phyloP scores from a whole-genome alignment of 352 stramenopile species.

The Phytophthora citricola region DNA sequence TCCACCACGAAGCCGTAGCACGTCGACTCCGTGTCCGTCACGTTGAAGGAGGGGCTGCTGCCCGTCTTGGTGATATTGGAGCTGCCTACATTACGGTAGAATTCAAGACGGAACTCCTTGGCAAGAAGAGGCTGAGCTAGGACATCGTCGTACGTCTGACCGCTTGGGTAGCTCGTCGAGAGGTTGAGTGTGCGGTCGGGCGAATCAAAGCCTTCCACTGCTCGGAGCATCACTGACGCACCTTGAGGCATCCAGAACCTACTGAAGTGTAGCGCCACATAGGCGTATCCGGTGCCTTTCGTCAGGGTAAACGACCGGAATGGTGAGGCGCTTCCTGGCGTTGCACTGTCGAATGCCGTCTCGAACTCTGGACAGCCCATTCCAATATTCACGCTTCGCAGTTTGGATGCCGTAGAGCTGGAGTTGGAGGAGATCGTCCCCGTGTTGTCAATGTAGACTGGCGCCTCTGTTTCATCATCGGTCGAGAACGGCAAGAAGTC shows the following conservation, averaged over 20 bases:
- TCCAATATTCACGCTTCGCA: conserved; percentile 31
- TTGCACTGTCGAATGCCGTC: conserved; percentile 47
- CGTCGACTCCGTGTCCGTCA: conserved; percentile 25
- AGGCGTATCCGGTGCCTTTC: conserved; percentile 60
- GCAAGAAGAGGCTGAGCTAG: conserved; percentile 43
- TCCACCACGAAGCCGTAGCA: conserved; percentile 71
- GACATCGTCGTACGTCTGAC: conserved; percentile 32
- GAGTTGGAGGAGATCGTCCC: conserved; percentile 19
- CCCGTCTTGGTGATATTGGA: conserved; percentile 7
- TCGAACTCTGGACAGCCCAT: conserved; percentile 67
- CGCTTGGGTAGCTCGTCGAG: conserved; percentile 41
- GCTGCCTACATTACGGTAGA: conserved; percentile 50
- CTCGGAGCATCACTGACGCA: conserved; percentile 48
- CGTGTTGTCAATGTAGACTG: conserved; percentile 23
- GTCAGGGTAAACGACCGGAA: conserved; percentile 61
- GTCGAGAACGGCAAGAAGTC: conserved; percentile 16
- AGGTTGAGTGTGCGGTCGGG: conserved; percentile 53
- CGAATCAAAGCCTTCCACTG: conserved; percentile 50
- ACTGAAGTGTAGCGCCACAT: conserved; percentile 57
- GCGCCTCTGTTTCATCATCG: neutral
- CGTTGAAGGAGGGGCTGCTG: conserved; percentile 21
- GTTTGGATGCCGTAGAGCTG: conserved; percentile 15
- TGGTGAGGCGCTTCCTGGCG: conserved; percentile 31
- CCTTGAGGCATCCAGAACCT: conserved; percentile 56
- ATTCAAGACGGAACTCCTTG: conserved; percentile 64